These are phyloP conservation scores for Candida quercuum DNA, from an alignment of 805 yeast genomes.

Conservation along the genomic window DNA sequence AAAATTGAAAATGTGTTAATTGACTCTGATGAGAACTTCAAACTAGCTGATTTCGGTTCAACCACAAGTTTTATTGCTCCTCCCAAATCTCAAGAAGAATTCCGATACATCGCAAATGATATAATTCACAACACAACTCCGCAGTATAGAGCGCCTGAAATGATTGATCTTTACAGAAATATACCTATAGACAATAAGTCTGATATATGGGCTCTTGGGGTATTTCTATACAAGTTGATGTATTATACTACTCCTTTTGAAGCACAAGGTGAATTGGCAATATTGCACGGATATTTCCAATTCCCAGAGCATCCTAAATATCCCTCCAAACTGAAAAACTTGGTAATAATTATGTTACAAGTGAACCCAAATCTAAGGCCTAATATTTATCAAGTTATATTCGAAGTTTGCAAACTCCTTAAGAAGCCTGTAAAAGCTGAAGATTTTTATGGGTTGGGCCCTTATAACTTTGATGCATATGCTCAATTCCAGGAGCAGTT, in stretches of 20 bases:
- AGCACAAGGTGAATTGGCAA: constrained; percentile 74
- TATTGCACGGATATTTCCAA: constrained; percentile 74
- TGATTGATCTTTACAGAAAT: constrained; percentile 83
- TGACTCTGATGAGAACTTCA: constrained; percentile 62
- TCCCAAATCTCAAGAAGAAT: constrained; percentile 70
- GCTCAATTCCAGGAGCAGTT: constrained; percentile 39
- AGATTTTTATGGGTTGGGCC: constrained; percentile 41
- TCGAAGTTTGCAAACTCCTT: constrained; percentile 56
- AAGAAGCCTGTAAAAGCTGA: constrained; percentile 44
- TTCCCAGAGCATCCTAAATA: constrained; percentile 68
- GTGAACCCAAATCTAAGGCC: constrained; percentile 83
- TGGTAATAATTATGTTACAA: constrained; percentile 74
- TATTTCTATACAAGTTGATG: constrained; percentile 83
- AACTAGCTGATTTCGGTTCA: constrained; percentile 92
- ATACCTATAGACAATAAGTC: constrained; percentile 85
- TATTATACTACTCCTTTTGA: constrained; percentile 96
- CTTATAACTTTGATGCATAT: constrained; percentile 52
- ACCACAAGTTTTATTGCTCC: constrained; percentile 66
- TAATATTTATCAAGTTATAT: constrained; percentile 73
- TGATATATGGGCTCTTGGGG: constrained; percentile 96
- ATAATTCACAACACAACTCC: constrained; percentile 90
- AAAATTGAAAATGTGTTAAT: constrained; percentile 94
- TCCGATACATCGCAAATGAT: constrained; percentile 75
- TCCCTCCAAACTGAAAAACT: constrained; percentile 65
- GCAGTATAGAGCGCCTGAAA: constrained; percentile 93